Conservation (phyloP, 768 basidiomycete genomes). For the Psilocybe azurescens region DNA sequence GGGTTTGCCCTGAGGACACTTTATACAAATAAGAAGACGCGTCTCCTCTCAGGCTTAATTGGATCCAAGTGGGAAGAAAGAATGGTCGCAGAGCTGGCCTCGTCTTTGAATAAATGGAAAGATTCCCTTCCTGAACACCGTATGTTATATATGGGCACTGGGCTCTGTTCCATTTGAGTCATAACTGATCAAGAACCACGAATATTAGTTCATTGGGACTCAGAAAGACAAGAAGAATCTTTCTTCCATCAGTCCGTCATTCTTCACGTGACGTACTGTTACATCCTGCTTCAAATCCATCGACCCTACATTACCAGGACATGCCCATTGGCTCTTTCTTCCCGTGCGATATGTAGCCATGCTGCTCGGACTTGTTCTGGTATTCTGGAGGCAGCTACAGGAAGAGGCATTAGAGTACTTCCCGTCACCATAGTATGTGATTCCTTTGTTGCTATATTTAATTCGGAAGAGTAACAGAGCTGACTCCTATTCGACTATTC, state of each 20-base stretch:
- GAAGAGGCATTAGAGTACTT: constrained; percentile 32
- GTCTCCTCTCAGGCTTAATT: constrained; percentile 39
- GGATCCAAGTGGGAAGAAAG: constrained; percentile 60
- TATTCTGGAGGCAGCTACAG: constrained; percentile 60
- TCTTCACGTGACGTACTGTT: constrained; percentile 48
- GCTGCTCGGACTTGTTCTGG: constrained; percentile 76
- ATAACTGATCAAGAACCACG: neutral
- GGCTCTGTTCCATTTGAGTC: too few species aligned
- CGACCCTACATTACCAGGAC: constrained; percentile 64
- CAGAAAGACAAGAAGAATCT: constrained; percentile 25
- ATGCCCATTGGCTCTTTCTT: constrained; percentile 50
- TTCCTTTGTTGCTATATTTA: neutral
- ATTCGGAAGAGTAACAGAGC: too few species aligned
- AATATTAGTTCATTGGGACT: constrained; percentile 23
- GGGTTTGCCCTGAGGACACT: constrained; percentile 67
- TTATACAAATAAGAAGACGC: constrained; percentile 46
- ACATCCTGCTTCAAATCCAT: constrained; percentile 68
- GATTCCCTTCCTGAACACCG: constrained; percentile 60
- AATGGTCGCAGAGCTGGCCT: constrained; percentile 66
- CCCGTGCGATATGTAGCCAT: constrained; percentile 69
- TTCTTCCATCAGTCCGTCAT: constrained; percentile 58
- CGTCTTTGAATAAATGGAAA: constrained; percentile 64
- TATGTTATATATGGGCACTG: constrained; percentile 1
- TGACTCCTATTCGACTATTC: neutral
- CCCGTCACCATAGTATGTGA: constrained; percentile 36